These are phyloP conservation scores for Cladobotryum mycophilum DNA, from an alignment of 2,329 filamentous ascomycete genomes.

Conservation along the genomic window DNA sequence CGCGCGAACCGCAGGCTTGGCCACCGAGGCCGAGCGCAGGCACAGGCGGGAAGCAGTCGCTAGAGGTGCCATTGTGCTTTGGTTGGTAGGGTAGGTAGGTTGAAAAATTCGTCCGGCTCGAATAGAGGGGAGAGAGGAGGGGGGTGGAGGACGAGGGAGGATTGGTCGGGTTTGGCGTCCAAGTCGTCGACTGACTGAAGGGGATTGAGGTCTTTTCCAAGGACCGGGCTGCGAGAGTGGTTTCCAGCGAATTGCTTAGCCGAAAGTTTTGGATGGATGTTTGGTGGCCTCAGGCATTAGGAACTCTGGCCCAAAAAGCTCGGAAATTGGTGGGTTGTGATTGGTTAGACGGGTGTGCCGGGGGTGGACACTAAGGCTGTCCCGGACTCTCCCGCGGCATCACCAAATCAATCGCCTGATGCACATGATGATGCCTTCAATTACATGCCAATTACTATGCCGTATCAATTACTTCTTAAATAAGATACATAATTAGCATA, in stretches of 20 bases:
- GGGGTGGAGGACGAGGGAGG: no score
- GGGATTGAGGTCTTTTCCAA: constrained; percentile 44
- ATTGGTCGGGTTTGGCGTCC: no score
- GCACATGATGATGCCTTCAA: neutral
- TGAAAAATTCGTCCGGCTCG: neutral
- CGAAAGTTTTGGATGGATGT: constrained; percentile 34
- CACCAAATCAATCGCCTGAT: constrained; percentile 3
- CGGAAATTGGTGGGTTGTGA: constrained; percentile 41
- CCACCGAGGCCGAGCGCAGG: constrained; percentile 51
- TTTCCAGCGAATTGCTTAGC: constrained; percentile 12
- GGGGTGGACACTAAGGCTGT: constrained; percentile 19
- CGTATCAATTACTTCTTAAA: no score
- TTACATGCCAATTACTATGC: neutral
- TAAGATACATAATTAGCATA: no score
- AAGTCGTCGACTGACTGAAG: constrained; percentile 20
- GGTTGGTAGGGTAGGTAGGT: constrained; percentile 6
- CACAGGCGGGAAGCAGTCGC: constrained; percentile 62
- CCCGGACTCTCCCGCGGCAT: constrained; percentile 25
- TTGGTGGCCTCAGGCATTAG: constrained; percentile 37
- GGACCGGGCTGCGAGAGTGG: no score
- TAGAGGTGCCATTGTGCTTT: constrained; percentile 60
- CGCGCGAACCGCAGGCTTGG: constrained; percentile 43
- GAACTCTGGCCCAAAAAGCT: constrained; percentile 25
- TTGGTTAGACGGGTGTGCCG: constrained; percentile 29
- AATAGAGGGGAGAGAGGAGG: constrained; percentile 14